These are phyloP conservation scores for Tremella fuciformis DNA, from an alignment of 768 basidiomycete genomes.

Conservation along the genomic window DNA sequence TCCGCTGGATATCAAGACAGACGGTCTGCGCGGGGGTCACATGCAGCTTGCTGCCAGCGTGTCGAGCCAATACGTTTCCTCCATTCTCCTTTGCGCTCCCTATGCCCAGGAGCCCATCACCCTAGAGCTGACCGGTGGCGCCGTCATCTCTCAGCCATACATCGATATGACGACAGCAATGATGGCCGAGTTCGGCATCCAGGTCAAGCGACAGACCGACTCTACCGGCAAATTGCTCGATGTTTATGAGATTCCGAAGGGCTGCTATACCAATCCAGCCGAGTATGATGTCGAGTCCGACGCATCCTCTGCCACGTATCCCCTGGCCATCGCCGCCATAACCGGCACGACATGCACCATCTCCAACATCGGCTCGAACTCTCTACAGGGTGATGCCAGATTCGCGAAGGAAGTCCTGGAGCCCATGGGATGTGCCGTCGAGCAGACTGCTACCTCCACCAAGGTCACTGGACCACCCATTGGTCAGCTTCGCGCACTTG, in stretches of 20 bases:
- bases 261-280: constrained; percentile 69
- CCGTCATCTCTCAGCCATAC: constrained; percentile 97
- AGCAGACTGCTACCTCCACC: constrained; percentile 81
- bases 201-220: constrained; percentile 67
- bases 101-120: constrained; percentile 80
- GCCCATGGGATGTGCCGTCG: constrained; percentile 89
- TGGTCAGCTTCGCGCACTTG: constrained; percentile 75
- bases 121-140: constrained; percentile 85
- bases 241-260: constrained; percentile 80
- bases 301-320: constrained; percentile 93
- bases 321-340: constrained; percentile 92
- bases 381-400: constrained; percentile 93
- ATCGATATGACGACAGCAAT: constrained; percentile 99
- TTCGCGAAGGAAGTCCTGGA: constrained; percentile 91
- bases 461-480: constrained; percentile 86
- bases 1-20: constrained; percentile 65
- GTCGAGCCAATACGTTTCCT: constrained; percentile 97
- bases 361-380: constrained; percentile 80
- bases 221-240: constrained; percentile 65
- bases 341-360: constrained; percentile 96
- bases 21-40: constrained; percentile 74
- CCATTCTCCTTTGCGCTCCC: constrained; percentile 92
- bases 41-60: constrained; percentile 90
- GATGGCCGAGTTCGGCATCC: constrained; percentile 88
- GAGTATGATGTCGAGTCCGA: constrained; percentile 86